Percentiles rank a stretch among this genome's conserved stretches.
phyloP scores from a whole-genome alignment of 306 rosid species.

The Datisca glomerata region DNA sequence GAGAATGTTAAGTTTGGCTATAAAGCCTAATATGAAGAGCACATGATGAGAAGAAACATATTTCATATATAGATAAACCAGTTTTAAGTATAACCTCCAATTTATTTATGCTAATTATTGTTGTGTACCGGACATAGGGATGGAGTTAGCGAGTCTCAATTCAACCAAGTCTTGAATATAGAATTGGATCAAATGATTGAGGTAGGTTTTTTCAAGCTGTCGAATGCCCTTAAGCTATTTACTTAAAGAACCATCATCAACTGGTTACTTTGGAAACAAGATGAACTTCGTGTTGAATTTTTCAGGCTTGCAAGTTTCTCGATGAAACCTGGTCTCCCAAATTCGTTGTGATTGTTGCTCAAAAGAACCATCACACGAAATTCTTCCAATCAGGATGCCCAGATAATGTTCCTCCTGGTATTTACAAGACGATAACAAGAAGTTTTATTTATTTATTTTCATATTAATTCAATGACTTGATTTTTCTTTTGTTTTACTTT shows the following conservation, averaged over 20 bases:
- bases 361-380: conserved; percentile 84
- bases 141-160: conserved; percentile 90
- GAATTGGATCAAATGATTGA: conserved; percentile 73
- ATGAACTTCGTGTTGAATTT: not conserved
- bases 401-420: conserved; percentile 90
- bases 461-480: too few relatives aligned
- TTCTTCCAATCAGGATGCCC: conserved; percentile 65
- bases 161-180: conserved; percentile 74
- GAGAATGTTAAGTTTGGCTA: too few relatives aligned
- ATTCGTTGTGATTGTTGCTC: conserved; percentile 76
- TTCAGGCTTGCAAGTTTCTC: conserved; percentile 72
- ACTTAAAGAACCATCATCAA: not conserved
- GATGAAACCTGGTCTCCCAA: conserved; percentile 82
- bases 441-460: too few relatives aligned
- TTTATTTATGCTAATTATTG: too few relatives aligned
- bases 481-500: not conserved
- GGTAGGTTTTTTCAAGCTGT: conserved; percentile 25
- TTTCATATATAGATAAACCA: too few relatives aligned
- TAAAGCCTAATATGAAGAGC: too few relatives aligned
- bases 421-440: too few relatives aligned
- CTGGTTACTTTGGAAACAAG: not conserved
- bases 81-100: too few relatives aligned
- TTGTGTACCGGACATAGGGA: too few relatives aligned
- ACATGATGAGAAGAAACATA: too few relatives aligned
- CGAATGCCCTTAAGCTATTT: not conserved